Evolutionary conservation across 1,139 yeast genomes (phyloP), one percentile per base, ranked within the genome.

Genomic region (Pneumocystis carinii): DNA sequence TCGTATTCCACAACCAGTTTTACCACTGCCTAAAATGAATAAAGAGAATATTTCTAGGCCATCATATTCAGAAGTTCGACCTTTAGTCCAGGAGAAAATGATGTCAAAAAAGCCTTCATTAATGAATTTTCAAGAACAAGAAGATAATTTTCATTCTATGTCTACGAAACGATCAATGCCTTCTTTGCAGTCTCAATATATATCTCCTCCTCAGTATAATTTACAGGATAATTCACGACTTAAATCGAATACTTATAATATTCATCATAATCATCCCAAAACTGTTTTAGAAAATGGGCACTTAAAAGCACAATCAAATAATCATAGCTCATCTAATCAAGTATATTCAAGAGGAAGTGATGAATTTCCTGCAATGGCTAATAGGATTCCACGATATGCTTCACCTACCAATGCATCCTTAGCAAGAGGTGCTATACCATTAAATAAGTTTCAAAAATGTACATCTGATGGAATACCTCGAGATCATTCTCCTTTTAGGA

Each of bases 121-220:
- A 63, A 62, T 62, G n/a, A 61, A 65, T 10, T 57, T 66, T 37
- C 15, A 61, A 15, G 37, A 60, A 1, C 32, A 19, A 19, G 36
- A 55, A 7, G 29, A 41, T 15, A 42, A 27, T 32, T 60, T 53
- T 36, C 62, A 65, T 15, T 36, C 61, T 10, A 59, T 66, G 19
- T 62, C 66, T 38, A 59, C 68, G n/a, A 66, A 66, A 61, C 66
- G 66, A 36, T 66, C 68, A n/a, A 66, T 66, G 68, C 68, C 68
- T 8, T 64, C 67, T 6, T 60, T 66, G 10, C 65, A 58, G 62
- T 2, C 58, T 64, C 27, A 64, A 60, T 60, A 66, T 66, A 14
- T 56, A 64, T 29, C 53, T 63, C 17, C 67, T 64, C 42, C 63
- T 66, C 6, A 64, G 10, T 19, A 42, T 65, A 15, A 39, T 61